Evolutionary conservation across 306 rosid genomes (phyloP).

Genomic region (Echinosophora koreensis): DNA sequence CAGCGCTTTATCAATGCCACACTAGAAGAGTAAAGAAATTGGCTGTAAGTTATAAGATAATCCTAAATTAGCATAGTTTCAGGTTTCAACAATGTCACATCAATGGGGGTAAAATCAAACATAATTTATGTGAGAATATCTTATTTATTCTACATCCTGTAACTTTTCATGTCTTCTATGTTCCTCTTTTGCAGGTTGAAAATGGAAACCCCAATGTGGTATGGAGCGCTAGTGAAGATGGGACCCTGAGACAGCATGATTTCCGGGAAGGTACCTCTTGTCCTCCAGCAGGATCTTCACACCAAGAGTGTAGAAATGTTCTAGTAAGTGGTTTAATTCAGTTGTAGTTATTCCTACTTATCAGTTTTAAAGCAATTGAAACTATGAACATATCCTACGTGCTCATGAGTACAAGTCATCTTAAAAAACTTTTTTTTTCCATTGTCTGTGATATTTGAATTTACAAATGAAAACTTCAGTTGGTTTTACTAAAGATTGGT

Average conservation of each 20-base stretch:
- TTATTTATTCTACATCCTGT: not conserved
- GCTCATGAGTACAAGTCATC: constrained; percentile 8
- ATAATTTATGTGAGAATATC: constrained; percentile 18
- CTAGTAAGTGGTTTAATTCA: constrained; percentile 63
- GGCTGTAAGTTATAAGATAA: constrained; percentile 76
- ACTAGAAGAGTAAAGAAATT: constrained; percentile 93
- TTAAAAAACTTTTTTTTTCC: constrained; percentile 5
- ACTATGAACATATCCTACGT: not conserved
- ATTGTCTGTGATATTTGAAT: constrained; percentile 19
- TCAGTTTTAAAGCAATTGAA: constrained; percentile 14
- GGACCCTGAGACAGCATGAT: constrained; percentile 97
- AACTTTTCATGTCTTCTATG: constrained; percentile 43
- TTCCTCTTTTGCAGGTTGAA: constrained; percentile 75
- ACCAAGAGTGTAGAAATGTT: constrained; percentile 89
- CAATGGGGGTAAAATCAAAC: constrained; percentile 2
- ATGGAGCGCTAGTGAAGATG: constrained; percentile 99
- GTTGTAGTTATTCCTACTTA: constrained; percentile 16
- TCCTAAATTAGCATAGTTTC: constrained; percentile 35
- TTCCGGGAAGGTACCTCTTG: constrained; percentile 89
- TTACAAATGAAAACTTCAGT: constrained; percentile 9
- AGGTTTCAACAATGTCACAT: constrained; percentile 33
- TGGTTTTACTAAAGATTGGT: constrained; percentile 39
- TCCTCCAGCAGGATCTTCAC: constrained; percentile 89
- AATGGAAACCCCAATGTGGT: constrained; percentile 94
- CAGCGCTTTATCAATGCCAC: constrained; percentile 84